phyloP scores from a whole-genome alignment of 2,329 filamentous ascomycete species.

The Fusarium foetens region DNA sequence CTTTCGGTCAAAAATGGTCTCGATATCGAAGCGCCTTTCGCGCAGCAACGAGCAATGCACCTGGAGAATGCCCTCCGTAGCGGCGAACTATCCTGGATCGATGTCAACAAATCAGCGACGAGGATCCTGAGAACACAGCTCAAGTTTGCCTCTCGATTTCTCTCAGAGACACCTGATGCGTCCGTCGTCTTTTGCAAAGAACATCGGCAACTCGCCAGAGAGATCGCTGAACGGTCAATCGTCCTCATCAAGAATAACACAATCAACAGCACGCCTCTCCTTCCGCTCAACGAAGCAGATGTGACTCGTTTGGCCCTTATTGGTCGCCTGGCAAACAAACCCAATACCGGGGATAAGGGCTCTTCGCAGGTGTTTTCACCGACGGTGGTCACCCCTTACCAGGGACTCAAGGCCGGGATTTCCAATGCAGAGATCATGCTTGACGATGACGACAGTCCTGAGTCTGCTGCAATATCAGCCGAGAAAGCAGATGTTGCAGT shows the following conservation, averaged over 20 bases:
- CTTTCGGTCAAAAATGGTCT: constrained; percentile 35
- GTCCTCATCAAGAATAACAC: constrained; percentile 35
- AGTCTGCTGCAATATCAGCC: no score
- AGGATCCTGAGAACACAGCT: constrained; percentile 22
- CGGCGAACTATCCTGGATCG: background rate
- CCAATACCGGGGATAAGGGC: constrained; percentile 32
- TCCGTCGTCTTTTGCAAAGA: constrained; percentile 32
- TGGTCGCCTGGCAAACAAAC: constrained; percentile 28
- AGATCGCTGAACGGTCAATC: constrained; percentile 30
- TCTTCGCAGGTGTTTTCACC: constrained; percentile 30
- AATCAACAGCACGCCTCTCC: background rate
- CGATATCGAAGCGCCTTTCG: constrained; percentile 38
- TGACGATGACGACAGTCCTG: background rate
- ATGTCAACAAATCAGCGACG: constrained; percentile 10
- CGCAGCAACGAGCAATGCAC: constrained; percentile 7
- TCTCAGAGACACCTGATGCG: background rate
- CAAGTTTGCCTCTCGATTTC: background rate
- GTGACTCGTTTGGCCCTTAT: constrained; percentile 24
- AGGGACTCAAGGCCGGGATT: constrained; percentile 19
- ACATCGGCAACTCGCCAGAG: constrained; percentile 27
- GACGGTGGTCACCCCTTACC: constrained; percentile 9
- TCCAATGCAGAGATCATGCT: background rate
- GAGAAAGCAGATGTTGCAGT: constrained; percentile 25
- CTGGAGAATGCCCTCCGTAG: constrained; percentile 1
- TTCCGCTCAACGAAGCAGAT: background rate